Conservation (phyloP, 2,329 filamentous ascomycete genomes). For the Waltergamsia citrina region DNA sequence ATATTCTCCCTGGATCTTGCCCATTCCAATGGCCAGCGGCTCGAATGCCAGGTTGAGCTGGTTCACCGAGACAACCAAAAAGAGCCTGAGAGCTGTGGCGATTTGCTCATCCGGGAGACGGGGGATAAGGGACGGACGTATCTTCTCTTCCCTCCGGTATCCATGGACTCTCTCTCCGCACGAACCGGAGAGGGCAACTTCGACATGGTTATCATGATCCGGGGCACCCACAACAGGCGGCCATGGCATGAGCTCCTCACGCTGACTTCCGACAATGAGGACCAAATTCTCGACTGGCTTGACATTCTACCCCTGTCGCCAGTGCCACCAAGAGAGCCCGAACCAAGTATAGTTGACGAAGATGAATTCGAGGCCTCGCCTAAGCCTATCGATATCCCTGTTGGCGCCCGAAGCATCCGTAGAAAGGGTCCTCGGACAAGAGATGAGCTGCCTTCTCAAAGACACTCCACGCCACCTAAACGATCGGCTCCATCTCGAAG, state of each 20-base stretch:
- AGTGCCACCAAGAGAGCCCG: conserved; percentile 31
- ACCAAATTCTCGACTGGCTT: conserved; percentile 78
- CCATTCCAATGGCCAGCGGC: conserved; percentile 82
- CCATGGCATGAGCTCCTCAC: conserved; percentile 81
- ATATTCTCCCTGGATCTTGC: conserved; percentile 76
- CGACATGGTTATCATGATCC: conserved; percentile 80
- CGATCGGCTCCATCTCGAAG: conserved; percentile 14
- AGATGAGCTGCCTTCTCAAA: conserved; percentile 10
- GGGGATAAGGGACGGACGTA: conserved; percentile 64
- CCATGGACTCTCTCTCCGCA: conserved; percentile 64
- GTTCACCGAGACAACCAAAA: conserved; percentile 72
- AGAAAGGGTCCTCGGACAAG: conserved; percentile 10
- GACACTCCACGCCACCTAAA: conserved; percentile 22
- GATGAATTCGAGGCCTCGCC: conserved; percentile 14
- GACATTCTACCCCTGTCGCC: conserved; percentile 57
- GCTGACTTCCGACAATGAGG: conserved; percentile 66
- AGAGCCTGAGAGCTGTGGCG: conserved; percentile 59
- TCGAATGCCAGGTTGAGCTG: conserved; percentile 83
- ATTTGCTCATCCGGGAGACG: conserved; percentile 89
- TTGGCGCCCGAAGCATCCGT: conserved; percentile 17
- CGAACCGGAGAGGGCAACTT: conserved; percentile 60
- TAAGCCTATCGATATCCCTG: conserved; percentile 15
- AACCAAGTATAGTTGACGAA: conserved; percentile 20
- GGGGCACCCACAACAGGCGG: conserved; percentile 53
- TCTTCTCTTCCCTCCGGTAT: conserved; percentile 87